phyloP scores from a whole-genome alignment of 2,329 filamentous ascomycete species.

The Pseudogymnoascus sp. region DNA sequence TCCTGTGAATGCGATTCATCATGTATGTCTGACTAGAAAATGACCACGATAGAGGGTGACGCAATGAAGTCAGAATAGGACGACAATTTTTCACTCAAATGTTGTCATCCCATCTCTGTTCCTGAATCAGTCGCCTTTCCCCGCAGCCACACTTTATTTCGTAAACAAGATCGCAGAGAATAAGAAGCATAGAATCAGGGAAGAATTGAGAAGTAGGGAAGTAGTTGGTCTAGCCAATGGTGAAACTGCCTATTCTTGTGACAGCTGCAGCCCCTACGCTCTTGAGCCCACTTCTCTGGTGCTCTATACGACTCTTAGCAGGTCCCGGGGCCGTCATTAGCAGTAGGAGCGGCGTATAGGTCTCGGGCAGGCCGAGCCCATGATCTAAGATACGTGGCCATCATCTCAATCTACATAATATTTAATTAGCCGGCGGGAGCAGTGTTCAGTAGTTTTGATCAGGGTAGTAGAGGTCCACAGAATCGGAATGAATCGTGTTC shows the following conservation, averaged over 20 bases:
- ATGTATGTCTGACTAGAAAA: not conserved
- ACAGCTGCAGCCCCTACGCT: not conserved
- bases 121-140: not conserved
- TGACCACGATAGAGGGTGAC: not conserved
- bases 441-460: not conserved
- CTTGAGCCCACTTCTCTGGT: not conserved
- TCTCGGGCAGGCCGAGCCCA: not conserved
- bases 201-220: not conserved
- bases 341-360: not conserved
- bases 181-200: not conserved
- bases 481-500: not conserved
- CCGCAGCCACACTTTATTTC: not conserved
- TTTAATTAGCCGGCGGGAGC: not conserved
- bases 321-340: too few relatives aligned
- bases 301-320: not conserved
- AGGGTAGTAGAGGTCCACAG: not conserved
- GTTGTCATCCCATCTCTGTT: not conserved
- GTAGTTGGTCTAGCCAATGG: not conserved
- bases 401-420: not conserved
- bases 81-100: not conserved
- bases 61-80: not conserved
- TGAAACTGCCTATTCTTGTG: not conserved
- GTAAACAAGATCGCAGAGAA: not conserved
- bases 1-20: not conserved
- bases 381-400: not conserved